Evolutionary conservation across 2,329 filamentous ascomycete species (phyloP).

Genomic region (Tricladium varicosporioides): DNA sequence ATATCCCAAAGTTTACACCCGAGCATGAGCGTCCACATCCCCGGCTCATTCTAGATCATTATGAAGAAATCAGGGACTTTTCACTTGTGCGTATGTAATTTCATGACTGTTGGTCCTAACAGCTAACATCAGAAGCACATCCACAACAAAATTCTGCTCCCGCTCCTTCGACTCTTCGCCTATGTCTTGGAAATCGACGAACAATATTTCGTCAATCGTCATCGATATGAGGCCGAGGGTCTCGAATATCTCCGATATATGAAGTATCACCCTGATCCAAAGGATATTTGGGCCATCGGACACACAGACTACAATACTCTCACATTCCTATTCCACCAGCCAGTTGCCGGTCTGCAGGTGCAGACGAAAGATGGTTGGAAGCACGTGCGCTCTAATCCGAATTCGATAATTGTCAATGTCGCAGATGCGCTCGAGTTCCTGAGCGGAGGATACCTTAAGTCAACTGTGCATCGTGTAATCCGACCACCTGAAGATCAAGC

Average conservation of each 20-base stretch:
- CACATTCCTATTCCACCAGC: slow-evolving; percentile 55
- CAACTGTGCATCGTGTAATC: slow-evolving; percentile 39
- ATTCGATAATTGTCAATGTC: slow-evolving; percentile 48
- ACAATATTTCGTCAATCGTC: slow-evolving; percentile 50
- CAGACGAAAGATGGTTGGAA: slow-evolving; percentile 46
- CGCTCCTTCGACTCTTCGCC: slow-evolving; percentile 56
- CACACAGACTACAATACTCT: slow-evolving; percentile 54
- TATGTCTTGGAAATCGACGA: slow-evolving; percentile 59
- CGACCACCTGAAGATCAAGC: slow-evolving; percentile 34
- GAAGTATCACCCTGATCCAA: slow-evolving; percentile 48
- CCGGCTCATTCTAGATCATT: slow-evolving; percentile 45
- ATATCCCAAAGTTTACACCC: slow-evolving; percentile 53
- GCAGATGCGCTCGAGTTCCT: slow-evolving; percentile 46
- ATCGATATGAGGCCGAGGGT: slow-evolving; percentile 53
- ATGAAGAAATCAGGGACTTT: slow-evolving; percentile 54
- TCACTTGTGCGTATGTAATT: slow-evolving; percentile 2
- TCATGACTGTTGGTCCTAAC: background rate
- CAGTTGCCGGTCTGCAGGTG: slow-evolving; percentile 54
- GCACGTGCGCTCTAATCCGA: slow-evolving; percentile 46
- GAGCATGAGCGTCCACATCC: slow-evolving; percentile 45
- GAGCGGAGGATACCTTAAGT: slow-evolving; percentile 45
- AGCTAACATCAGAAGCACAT: slow-evolving; percentile 19
- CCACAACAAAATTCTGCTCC: slow-evolving; percentile 52
- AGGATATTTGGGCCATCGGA: slow-evolving; percentile 46
- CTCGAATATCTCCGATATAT: slow-evolving; percentile 60